phyloP scores from a whole-genome alignment of 2,329 filamentous ascomycete species.

The Paradendryphiella salina region DNA sequence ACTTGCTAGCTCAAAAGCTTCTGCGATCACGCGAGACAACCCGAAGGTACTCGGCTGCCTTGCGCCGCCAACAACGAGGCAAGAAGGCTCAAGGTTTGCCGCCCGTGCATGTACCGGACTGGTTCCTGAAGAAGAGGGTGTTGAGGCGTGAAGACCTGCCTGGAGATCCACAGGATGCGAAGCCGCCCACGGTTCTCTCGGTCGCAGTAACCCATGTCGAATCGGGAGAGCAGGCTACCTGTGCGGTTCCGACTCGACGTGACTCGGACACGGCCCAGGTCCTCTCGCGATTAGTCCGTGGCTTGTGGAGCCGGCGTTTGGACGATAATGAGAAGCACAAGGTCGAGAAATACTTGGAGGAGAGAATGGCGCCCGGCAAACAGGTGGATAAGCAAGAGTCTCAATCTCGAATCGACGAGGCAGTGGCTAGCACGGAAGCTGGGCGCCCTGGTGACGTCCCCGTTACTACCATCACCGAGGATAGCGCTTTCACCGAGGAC shows the following conservation, averaged over 20 bases:
- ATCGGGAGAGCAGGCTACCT: slow-evolving; percentile 32
- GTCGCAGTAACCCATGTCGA: slow-evolving; percentile 30
- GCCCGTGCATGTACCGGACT: slow-evolving; percentile 57
- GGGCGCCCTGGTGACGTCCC: slow-evolving; percentile 2
- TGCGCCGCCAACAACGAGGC: slow-evolving; percentile 40
- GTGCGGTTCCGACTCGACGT: slow-evolving; percentile 24
- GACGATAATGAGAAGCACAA: slow-evolving; percentile 29
- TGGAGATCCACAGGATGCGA: slow-evolving; percentile 11
- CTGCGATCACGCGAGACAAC: slow-evolving; percentile 42
- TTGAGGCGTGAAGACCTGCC: slow-evolving; percentile 43
- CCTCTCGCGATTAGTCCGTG: slow-evolving; percentile 32
- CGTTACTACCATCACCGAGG: slow-evolving; percentile 3
- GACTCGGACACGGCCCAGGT: slow-evolving; percentile 26
- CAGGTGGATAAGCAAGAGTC: slow-evolving; percentile 4
- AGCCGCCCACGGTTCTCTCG: slow-evolving; percentile 22
- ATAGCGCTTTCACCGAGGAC: slow-evolving; percentile 7
- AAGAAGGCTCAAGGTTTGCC: slow-evolving; percentile 42
- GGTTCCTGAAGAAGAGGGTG: slow-evolving; percentile 61
- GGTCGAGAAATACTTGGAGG: slow-evolving; percentile 27
- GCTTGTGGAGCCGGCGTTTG: slow-evolving; percentile 29
- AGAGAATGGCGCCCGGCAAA: slow-evolving; percentile 12
- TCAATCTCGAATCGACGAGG: slow-evolving; percentile 7
- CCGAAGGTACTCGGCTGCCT: slow-evolving; percentile 40
- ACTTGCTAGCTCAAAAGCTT: slow-evolving; percentile 43
- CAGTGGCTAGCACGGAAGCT: slow-evolving; percentile 6